Percentiles rank a stretch among this genome's conserved stretches.
phyloP scores from a whole-genome alignment of 805 yeast species.

The Metschnikowia gelsemii region DNA sequence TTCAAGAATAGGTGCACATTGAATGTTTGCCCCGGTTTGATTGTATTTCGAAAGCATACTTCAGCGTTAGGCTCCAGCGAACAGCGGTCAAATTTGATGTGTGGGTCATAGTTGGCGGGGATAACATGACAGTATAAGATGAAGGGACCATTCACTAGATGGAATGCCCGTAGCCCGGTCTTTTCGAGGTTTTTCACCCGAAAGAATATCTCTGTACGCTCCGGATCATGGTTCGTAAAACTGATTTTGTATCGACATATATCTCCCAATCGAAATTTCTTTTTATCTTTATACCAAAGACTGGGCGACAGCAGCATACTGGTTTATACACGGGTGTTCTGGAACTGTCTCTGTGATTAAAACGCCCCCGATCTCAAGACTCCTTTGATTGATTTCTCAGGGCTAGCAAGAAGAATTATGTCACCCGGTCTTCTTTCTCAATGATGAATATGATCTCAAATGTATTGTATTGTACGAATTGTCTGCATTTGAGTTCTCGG shows the following conservation, averaged over 20 bases:
- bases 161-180: constrained; percentile 40
- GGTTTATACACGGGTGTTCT: too few species aligned
- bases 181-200: constrained; percentile 42
- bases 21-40: constrained; percentile 73
- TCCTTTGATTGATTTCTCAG: too few species aligned
- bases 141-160: constrained; percentile 44
- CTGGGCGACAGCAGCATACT: constrained; percentile 1
- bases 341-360: neutral
- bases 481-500: too few species aligned
- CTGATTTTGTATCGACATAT: constrained; percentile 35
- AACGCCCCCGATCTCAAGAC: neutral
- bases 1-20: constrained; percentile 54
- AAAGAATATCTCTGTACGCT: constrained; percentile 25
- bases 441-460: too few species aligned
- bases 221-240: constrained; percentile 22
- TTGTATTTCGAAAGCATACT: constrained; percentile 37
- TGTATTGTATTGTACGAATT: too few species aligned
- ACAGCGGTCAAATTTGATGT: constrained; percentile 26
- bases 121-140: constrained; percentile 45
- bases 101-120: constrained; percentile 35
- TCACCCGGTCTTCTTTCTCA: too few species aligned
- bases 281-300: constrained; percentile 40
- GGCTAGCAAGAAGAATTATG: too few species aligned
- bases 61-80: constrained; percentile 26
- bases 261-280: constrained; percentile 37